Conservation (phyloP, 495 filamentous ascomycete genomes). For the Glutinoglossum americanum region DNA sequence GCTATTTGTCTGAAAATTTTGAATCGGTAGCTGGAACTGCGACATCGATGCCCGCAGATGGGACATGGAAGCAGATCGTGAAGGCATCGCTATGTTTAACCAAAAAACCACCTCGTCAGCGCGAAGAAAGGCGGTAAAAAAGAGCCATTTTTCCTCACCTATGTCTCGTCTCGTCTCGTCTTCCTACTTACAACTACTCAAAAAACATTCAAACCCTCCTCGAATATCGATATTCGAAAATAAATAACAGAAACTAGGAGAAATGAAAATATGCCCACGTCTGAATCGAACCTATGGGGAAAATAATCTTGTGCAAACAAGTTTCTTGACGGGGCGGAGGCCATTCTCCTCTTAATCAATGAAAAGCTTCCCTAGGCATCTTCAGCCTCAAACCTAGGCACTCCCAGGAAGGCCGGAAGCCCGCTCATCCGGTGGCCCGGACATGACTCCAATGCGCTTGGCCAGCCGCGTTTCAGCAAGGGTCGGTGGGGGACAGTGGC, state of each 20-base stretch:
- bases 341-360: not conserved
- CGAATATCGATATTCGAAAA: too few relatives aligned
- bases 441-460: not conserved
- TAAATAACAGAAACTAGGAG: too few relatives aligned
- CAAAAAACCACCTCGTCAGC: not conserved
- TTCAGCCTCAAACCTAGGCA: not conserved
- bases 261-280: not conserved
- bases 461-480: not conserved
- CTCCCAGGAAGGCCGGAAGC: not conserved
- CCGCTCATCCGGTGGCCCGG: not conserved
- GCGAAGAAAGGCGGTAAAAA: not conserved
- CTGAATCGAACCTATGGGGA: not conserved
- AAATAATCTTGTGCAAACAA: not conserved
- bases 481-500: not conserved
- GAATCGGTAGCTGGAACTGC: not conserved
- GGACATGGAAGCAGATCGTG: not conserved
- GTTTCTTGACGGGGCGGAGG: not conserved
- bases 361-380: not conserved
- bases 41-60: not conserved
- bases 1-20: not conserved
- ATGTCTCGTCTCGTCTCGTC: not conserved
- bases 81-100: not conserved
- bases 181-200: too few relatives aligned
- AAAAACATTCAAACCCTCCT: too few relatives aligned
- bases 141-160: not conserved